Conservation (phyloP, 148 eudicot genomes). For the Oxyria digyna region DNA sequence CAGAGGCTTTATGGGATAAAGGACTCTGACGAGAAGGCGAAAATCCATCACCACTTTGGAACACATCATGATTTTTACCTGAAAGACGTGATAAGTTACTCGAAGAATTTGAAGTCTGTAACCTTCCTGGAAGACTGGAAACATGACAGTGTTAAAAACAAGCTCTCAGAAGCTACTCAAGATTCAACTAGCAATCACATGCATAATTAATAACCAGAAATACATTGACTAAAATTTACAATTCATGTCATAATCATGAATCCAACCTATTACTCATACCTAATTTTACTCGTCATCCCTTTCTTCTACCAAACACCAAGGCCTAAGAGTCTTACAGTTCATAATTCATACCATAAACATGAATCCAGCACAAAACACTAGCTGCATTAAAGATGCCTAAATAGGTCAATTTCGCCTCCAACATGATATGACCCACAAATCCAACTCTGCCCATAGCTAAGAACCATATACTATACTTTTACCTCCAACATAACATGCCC, state of each 20-base stretch:
- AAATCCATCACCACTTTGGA: slow-evolving; percentile 4
- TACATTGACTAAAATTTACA: background rate
- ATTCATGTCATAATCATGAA: too few species aligned
- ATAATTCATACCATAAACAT: too few species aligned
- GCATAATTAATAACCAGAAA: background rate
- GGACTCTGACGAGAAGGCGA: slow-evolving; percentile 27
- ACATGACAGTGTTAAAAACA: background rate
- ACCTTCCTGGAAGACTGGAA: slow-evolving; percentile 57
- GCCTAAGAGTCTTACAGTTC: too few species aligned
- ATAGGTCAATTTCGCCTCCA: too few species aligned
- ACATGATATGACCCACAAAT: too few species aligned
- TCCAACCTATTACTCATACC: too few species aligned
- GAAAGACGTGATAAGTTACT: slow-evolving; percentile 32
- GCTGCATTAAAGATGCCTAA: too few species aligned
- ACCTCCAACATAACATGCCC: background rate
- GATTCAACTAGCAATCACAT: background rate
- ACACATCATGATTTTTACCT: slow-evolving; percentile 21
- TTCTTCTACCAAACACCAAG: too few species aligned
- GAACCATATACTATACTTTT: background rate
- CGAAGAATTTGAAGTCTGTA: slow-evolving; percentile 32
- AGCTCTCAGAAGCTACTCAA: background rate
- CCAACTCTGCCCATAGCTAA: too few species aligned
- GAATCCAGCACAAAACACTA: too few species aligned
- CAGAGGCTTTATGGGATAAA: slow-evolving; percentile 29
- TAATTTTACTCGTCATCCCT: too few species aligned